These are phyloP conservation scores for Hypholoma fasciculare DNA, from an alignment of 768 basidiomycete species.

Conservation along the genomic window DNA sequence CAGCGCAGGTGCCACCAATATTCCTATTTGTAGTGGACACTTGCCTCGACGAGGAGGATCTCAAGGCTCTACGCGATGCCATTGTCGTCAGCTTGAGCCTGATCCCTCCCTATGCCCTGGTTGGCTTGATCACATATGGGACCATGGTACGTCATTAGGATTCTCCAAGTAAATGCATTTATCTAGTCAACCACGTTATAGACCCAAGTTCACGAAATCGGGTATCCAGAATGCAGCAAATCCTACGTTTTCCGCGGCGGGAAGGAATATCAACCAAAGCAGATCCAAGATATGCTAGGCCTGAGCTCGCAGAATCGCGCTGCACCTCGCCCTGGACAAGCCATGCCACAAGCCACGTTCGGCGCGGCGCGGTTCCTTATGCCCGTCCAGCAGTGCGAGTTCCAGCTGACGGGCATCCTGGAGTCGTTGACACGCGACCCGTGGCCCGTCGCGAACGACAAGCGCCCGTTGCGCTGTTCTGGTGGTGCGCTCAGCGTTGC, in stretches of 20 bases:
- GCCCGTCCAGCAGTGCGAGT: conserved; percentile 91
- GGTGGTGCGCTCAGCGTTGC: conserved; percentile 95
- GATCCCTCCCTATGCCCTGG: conserved; percentile 91
- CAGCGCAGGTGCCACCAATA: conserved; percentile 90
- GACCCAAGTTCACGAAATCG: conserved; percentile 98
- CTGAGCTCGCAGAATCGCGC: conserved; percentile 78
- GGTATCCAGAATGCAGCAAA: conserved; percentile 94
- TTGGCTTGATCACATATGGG: conserved; percentile 94
- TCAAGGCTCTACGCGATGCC: conserved; percentile 94
- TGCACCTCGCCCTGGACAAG: conserved; percentile 84
- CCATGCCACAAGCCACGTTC: conserved; percentile 75
- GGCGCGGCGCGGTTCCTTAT: conserved; percentile 91
- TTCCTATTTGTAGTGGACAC: conserved; percentile 98
- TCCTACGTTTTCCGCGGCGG: conserved; percentile 98
- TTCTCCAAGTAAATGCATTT: not conserved
- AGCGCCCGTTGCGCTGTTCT: conserved; percentile 90
- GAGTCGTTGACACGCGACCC: conserved; percentile 88
- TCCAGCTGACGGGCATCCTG: conserved; percentile 91
- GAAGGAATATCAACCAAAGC: conserved; percentile 95
- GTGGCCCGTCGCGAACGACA: conserved; percentile 97
- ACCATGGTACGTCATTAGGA: conserved; percentile 74
- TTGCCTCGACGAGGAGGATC: conserved; percentile 92
- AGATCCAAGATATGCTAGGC: conserved; percentile 98
- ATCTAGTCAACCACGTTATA: conserved; percentile 26
- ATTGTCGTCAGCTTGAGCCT: conserved; percentile 91